These are phyloP conservation scores for Lepraria neglecta DNA, from an alignment of 495 filamentous ascomycete genomes.

Conservation along the genomic window DNA sequence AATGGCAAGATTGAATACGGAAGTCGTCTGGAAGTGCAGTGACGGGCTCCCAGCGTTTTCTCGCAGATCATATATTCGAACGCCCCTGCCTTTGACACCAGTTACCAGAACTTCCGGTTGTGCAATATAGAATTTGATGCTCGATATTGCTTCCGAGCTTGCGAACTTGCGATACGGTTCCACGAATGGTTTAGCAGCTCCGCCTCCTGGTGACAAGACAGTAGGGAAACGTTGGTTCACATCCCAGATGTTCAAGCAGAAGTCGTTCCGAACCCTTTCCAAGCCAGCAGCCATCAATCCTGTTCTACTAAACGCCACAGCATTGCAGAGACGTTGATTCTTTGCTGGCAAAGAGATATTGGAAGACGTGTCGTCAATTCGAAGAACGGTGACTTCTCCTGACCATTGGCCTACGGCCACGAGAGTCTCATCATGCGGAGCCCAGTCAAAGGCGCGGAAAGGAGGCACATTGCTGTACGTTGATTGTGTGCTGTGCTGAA, in stretches of 20 bases:
- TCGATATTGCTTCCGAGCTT: slow-evolving; percentile 79
- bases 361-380: slow-evolving; percentile 61
- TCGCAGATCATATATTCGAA: slow-evolving; percentile 86
- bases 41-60: slow-evolving; percentile 51
- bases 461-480: slow-evolving; percentile 75
- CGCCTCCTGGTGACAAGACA: slow-evolving; percentile 32
- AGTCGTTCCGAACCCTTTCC: slow-evolving; percentile 86
- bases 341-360: slow-evolving; percentile 71
- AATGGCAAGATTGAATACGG: slow-evolving; percentile 84
- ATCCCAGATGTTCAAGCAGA: slow-evolving; percentile 92
- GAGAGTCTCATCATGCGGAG: slow-evolving; percentile 65
- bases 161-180: slow-evolving; percentile 69
- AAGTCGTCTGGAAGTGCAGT: slow-evolving; percentile 66
- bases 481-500: slow-evolving; percentile 62
- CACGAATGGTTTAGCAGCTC: slow-evolving; percentile 37
- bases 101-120: slow-evolving; percentile 76
- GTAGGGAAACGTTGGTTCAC: slow-evolving; percentile 59
- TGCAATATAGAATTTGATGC: slow-evolving; percentile 83
- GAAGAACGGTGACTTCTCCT: slow-evolving; percentile 76
- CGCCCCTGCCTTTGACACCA: slow-evolving; percentile 76
- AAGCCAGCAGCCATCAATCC: slow-evolving; percentile 79
- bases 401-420: slow-evolving; percentile 79
- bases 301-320: slow-evolving; percentile 76
- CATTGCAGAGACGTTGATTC: slow-evolving; percentile 82
- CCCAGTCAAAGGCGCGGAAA: slow-evolving; percentile 94